Percentiles rank a stretch among this genome's conserved stretches.
Conservation (phyloP, 2,329 filamentous ascomycete genomes). For the Talaromyces piceae region DNA sequence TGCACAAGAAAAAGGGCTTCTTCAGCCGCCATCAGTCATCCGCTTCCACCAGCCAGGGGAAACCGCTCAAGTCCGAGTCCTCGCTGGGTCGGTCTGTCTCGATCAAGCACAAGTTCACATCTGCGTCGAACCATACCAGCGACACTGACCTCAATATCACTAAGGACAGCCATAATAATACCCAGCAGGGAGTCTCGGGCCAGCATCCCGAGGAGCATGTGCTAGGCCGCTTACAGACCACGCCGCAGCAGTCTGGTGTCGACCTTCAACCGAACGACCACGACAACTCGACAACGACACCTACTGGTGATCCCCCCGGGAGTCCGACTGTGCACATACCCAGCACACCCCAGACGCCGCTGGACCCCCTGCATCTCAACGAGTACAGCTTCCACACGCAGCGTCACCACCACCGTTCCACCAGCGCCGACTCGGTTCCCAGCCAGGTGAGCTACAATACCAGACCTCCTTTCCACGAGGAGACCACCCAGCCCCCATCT, state of each 20-base stretch:
- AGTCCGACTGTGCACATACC: conserved; percentile 2
- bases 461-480: conserved; percentile 13
- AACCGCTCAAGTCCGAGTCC: neutral
- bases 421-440: conserved; percentile 15
- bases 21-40: conserved; percentile 11
- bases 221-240: neutral
- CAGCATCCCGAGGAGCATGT: neutral
- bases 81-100: conserved; percentile 8
- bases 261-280: neutral
- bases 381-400: conserved; percentile 15
- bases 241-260: neutral
- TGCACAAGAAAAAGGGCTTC: conserved; percentile 12
- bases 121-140: neutral
- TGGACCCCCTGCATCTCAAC: conserved; percentile 14
- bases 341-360: conserved; percentile 5
- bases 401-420: conserved; percentile 17
- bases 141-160: too few relatives aligned
- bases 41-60: conserved; percentile 5
- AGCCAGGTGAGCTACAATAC: conserved; percentile 14
- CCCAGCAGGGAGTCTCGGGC: neutral
- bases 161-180: neutral
- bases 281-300: neutral
- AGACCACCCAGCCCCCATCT: conserved; percentile 11
- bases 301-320: conserved; percentile 4
- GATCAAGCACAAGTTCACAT: conserved; percentile 5